Conservation (phyloP, 331 rosid species). For the Prunus yedoensis region DNA sequence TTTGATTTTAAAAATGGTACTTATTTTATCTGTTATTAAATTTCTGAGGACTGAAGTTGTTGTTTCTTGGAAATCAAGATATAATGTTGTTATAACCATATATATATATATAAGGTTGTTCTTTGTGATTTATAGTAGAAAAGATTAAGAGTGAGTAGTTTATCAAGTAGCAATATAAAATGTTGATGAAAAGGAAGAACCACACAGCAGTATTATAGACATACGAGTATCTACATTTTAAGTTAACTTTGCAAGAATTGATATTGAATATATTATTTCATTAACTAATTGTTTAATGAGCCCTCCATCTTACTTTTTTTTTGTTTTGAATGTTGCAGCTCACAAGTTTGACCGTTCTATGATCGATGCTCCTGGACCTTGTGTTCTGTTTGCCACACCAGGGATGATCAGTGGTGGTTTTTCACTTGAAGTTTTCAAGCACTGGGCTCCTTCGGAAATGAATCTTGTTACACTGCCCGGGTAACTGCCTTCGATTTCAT, state of each 20-base stretch:
- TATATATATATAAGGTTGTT: neutral
- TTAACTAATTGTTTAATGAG: conserved; percentile 9
- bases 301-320: conserved; percentile 21
- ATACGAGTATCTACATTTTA: neutral
- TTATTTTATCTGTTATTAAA: conserved; percentile 18
- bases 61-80: neutral
- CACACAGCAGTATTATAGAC: neutral
- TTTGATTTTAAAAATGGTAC: conserved; percentile 86
- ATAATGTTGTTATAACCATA: neutral
- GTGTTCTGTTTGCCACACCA: conserved; percentile 98
- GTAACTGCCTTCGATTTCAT: conserved; percentile 30
- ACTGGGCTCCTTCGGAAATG: conserved; percentile 79
- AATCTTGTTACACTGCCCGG: conserved; percentile 85
- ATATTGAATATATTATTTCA: conserved; percentile 7
- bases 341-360: conserved; percentile 72
- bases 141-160: neutral
- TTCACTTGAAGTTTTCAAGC: conserved; percentile 91
- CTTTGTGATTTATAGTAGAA: neutral
- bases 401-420: conserved; percentile 92
- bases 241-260: neutral
- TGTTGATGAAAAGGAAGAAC: neutral
- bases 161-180: neutral
- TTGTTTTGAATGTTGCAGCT: conserved; percentile 57
- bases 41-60: neutral
- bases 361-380: conserved; percentile 86